Evolutionary conservation across 1,284 basidiomycete species (phyloP).

Genomic region (Hypsizygus ulmarius): DNA sequence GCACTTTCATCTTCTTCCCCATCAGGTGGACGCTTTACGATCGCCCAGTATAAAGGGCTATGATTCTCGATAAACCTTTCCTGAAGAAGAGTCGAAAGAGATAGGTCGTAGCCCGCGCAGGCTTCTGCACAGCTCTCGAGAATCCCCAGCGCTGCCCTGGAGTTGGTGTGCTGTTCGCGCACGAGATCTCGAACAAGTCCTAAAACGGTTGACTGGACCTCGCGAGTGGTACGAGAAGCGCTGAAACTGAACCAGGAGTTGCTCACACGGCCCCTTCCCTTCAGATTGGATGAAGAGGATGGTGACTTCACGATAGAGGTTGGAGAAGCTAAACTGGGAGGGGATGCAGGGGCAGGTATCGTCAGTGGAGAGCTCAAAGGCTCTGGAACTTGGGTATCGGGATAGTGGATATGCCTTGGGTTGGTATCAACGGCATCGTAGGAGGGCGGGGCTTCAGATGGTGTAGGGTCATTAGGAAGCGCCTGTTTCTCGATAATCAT

Average conservation of each 20-base stretch:
- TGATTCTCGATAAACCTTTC: conserved; percentile 62
- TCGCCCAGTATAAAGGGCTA: conserved; percentile 68
- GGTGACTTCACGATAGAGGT: conserved; percentile 15
- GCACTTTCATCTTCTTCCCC: conserved; percentile 29
- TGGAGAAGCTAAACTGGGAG: not conserved
- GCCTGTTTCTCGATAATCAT: conserved; percentile 25
- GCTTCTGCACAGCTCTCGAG: conserved; percentile 38
- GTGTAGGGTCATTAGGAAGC: conserved; percentile 26
- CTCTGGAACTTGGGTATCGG: conserved; percentile 5
- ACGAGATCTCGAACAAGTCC: conserved; percentile 50
- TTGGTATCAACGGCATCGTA: conserved; percentile 22
- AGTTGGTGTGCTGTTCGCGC: conserved; percentile 27
- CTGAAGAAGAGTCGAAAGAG: conserved; percentile 49
- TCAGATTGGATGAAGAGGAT: conserved; percentile 20
- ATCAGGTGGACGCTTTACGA: conserved; percentile 52
- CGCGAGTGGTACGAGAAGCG: conserved; percentile 37
- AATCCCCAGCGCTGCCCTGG: conserved; percentile 30
- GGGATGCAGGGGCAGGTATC: not conserved
- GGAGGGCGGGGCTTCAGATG: conserved; percentile 28
- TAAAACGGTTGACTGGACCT: conserved; percentile 45
- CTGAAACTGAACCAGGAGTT: conserved; percentile 30
- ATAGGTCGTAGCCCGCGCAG: conserved; percentile 29
- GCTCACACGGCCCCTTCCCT: conserved; percentile 28
- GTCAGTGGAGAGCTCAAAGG: conserved; percentile 5
- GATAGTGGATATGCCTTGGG: not conserved